Evolutionary conservation across 1,139 yeast species (phyloP).

Genomic region (Hansenula lynferdii): DNA sequence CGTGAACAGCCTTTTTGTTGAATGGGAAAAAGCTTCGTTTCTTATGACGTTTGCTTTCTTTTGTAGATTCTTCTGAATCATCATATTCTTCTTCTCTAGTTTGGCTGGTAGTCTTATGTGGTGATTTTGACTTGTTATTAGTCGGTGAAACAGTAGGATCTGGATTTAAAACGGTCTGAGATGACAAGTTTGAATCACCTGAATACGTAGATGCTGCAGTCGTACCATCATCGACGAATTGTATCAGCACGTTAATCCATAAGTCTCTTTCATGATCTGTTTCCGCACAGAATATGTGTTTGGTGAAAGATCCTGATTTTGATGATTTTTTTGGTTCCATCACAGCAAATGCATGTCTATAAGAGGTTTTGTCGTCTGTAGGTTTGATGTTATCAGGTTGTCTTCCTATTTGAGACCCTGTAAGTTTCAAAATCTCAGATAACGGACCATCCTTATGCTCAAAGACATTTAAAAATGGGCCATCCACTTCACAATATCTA

Average conservation of each 20-base stretch:
- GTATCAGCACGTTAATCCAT: slow-evolving; percentile 65
- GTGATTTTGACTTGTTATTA: slow-evolving; percentile 4
- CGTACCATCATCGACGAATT: slow-evolving; percentile 27
- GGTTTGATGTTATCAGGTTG: slow-evolving; percentile 45
- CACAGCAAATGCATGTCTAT: slow-evolving; percentile 71
- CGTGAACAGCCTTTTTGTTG: slow-evolving; percentile 28
- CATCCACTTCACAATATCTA: slow-evolving; percentile 69
- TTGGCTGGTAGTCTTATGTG: slow-evolving; percentile 3
- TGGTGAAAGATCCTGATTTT: slow-evolving; percentile 45
- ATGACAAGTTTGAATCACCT: slow-evolving; percentile 3
- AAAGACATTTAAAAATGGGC: slow-evolving; percentile 53
- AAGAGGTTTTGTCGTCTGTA: slow-evolving; percentile 66
- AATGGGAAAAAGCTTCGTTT: slow-evolving; percentile 62
- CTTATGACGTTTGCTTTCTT: slow-evolving; percentile 40
- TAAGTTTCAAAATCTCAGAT: slow-evolving; percentile 54
- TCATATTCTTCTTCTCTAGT: slow-evolving; percentile 18
- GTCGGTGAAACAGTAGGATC: slow-evolving; percentile 4
- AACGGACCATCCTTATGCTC: slow-evolving; percentile 57
- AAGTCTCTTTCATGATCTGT: slow-evolving; percentile 73
- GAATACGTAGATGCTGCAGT: slow-evolving; percentile 1
- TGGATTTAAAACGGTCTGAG: slow-evolving; percentile 5
- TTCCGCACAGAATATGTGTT: slow-evolving; percentile 80
- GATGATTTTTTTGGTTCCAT: slow-evolving; percentile 60
- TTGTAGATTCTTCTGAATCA: slow-evolving; percentile 23
- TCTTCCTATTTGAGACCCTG: slow-evolving; percentile 59